Evolutionary conservation across 768 basidiomycete species (phyloP).

Genomic region (Nidularia pulvinata): DNA sequence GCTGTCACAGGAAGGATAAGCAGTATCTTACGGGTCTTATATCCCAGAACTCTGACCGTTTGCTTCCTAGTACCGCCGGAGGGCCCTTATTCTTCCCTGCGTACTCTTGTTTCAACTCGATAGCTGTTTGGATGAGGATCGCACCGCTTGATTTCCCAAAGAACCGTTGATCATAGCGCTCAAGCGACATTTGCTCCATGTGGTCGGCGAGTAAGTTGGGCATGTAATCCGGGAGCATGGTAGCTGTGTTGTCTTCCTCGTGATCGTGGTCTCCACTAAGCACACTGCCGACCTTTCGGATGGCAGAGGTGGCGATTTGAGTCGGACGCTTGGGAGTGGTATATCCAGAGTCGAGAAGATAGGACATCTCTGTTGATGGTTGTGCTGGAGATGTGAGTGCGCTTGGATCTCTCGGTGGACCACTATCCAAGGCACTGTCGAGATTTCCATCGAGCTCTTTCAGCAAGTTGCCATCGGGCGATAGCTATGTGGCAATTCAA

Average conservation of each 20-base stretch:
- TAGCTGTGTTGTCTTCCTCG: slow-evolving; percentile 32
- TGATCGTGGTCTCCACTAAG: slow-evolving; percentile 14
- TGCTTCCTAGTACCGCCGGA: slow-evolving; percentile 9
- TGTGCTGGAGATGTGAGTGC: slow-evolving; percentile 5
- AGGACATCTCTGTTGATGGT: not conserved
- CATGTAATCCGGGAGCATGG: too few relatives aligned
- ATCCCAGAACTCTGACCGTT: slow-evolving; percentile 36
- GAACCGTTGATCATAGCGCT: slow-evolving; percentile 38
- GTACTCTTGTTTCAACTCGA: slow-evolving; percentile 59
- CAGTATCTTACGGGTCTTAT: slow-evolving; percentile 24
- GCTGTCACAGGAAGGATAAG: not conserved
- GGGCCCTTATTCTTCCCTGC: slow-evolving; percentile 26
- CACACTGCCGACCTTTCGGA: slow-evolving; percentile 21
- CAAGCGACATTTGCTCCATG: slow-evolving; percentile 27
- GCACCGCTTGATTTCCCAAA: slow-evolving; percentile 58
- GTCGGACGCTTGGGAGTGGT: slow-evolving; percentile 3
- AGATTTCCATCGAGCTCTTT: slow-evolving; percentile 47
- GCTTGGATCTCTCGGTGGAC: slow-evolving; percentile 14
- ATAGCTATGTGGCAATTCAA: slow-evolving; percentile 38
- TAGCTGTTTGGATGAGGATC: slow-evolving; percentile 51
- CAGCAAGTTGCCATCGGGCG: slow-evolving; percentile 62
- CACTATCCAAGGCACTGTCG: slow-evolving; percentile 15
- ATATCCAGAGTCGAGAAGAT: not conserved
- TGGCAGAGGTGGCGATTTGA: slow-evolving; percentile 28
- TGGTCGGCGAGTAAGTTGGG: slow-evolving; percentile 26